Conservation (phyloP, 2,329 filamentous ascomycete genomes). For the Clonostachys solani region DNA sequence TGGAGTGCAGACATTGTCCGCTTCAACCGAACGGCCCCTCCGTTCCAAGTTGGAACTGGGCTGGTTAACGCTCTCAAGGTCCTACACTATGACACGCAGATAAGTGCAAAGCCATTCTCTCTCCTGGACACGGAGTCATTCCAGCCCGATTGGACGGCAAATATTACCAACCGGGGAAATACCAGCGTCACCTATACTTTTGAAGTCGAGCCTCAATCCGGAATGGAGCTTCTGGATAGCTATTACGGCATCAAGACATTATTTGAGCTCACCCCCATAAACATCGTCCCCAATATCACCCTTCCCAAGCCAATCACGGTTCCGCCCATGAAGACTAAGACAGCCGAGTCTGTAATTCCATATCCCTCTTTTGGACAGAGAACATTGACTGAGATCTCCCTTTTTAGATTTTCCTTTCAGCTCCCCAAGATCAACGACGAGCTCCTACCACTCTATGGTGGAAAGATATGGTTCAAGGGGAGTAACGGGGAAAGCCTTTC, state of each 20-base stretch:
- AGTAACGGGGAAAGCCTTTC: conserved; percentile 32
- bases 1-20: conserved; percentile 16
- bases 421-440: conserved; percentile 22
- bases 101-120: conserved; percentile 35
- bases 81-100: conserved; percentile 25
- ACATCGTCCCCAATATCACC: conserved; percentile 17
- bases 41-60: conserved; percentile 39
- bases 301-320: conserved; percentile 18
- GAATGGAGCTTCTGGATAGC: conserved; percentile 23
- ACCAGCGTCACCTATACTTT: conserved; percentile 33
- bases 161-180: conserved; percentile 37
- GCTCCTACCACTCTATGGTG: conserved; percentile 35
- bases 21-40: conserved; percentile 18
- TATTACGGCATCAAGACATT: conserved; percentile 19
- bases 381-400: neutral
- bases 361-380: neutral
- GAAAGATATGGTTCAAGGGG: conserved; percentile 34
- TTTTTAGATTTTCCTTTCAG: conserved; percentile 18
- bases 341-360: conserved; percentile 14
- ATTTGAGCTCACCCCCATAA: conserved; percentile 16
- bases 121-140: conserved; percentile 45
- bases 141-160: conserved; percentile 19
- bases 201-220: conserved; percentile 32
- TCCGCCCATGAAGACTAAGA: conserved; percentile 18
- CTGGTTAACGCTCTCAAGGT: conserved; percentile 39